Evolutionary conservation across 2,329 filamentous ascomycete genomes (phyloP).

Genomic region (Apiospora aurea): DNA sequence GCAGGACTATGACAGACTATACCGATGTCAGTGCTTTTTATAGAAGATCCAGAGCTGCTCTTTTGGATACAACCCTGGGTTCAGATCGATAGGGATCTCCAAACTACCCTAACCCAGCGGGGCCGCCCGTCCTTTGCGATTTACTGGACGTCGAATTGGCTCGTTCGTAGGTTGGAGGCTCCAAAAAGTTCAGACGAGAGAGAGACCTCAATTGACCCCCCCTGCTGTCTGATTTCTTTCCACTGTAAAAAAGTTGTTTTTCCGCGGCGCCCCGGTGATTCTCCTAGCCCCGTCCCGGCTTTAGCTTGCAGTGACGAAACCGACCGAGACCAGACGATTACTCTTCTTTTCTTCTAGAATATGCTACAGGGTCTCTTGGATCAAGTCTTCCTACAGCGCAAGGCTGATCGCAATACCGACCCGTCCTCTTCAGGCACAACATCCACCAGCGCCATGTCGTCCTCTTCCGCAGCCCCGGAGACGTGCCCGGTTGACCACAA

Average conservation of each 20-base stretch:
- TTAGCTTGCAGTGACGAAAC: neutral
- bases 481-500: conserved; percentile 91
- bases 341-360: neutral
- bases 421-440: neutral
- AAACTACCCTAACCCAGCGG: conserved; percentile 11
- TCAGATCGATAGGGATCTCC: neutral
- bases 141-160: neutral
- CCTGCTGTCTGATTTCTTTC: neutral
- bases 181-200: neutral
- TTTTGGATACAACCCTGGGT: neutral
- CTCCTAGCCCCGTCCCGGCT: conserved; percentile 21
- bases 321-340: neutral
- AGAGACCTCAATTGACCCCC: neutral
- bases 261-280: conserved; percentile 15
- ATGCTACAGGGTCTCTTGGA: conserved; percentile 31
- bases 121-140: conserved; percentile 2
- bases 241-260: conserved; percentile 20
- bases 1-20: neutral
- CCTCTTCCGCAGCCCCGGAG: conserved; percentile 29
- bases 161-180: neutral
- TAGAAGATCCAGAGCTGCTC: neutral
- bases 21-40: neutral
- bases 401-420: neutral
- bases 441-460: neutral
- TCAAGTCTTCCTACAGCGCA: conserved; percentile 29